phyloP scores from a whole-genome alignment of 352 stramenopile genomes.

The Phytopythium ostracodes region DNA sequence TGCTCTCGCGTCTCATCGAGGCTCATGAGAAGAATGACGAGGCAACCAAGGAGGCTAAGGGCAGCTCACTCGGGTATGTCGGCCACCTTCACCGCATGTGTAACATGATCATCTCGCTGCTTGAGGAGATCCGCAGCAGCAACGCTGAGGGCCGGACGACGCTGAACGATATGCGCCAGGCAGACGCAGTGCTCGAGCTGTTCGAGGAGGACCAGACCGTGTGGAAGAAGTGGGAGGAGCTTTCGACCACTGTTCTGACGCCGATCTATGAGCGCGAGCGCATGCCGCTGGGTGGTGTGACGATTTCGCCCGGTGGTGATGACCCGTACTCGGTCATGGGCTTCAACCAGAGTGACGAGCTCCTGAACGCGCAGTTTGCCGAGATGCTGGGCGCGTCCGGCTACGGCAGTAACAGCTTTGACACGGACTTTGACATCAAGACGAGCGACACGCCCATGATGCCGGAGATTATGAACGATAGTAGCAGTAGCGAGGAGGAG shows the following conservation, averaged over 20 bases:
- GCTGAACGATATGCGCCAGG: constrained; percentile 85
- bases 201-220: constrained; percentile 69
- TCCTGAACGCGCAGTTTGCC: constrained; percentile 80
- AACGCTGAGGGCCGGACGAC: constrained; percentile 51
- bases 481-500: constrained; percentile 85
- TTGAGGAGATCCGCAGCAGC: constrained; percentile 67
- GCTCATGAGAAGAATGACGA: constrained; percentile 78
- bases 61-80: constrained; percentile 75
- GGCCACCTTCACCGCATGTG: constrained; percentile 82
- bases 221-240: constrained; percentile 80
- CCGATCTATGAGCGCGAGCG: constrained; percentile 79
- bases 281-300: constrained; percentile 65
- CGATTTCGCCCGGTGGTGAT: constrained; percentile 44
- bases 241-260: constrained; percentile 59
- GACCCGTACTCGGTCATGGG: constrained; percentile 74
- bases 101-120: constrained; percentile 82
- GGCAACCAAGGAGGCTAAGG: constrained; percentile 45
- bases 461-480: constrained; percentile 85
- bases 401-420: constrained; percentile 57
- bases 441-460: constrained; percentile 69
- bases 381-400: constrained; percentile 76
- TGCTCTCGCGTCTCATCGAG: constrained; percentile 72
- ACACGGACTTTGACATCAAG: constrained; percentile 76
- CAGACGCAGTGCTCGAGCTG: constrained; percentile 74
- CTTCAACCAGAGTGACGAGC: constrained; percentile 68